Evolutionary conservation across 441 rosid species (phyloP), one percentile per base, ranked within the genome.

Genomic region (Syzygium malaccense): DNA sequence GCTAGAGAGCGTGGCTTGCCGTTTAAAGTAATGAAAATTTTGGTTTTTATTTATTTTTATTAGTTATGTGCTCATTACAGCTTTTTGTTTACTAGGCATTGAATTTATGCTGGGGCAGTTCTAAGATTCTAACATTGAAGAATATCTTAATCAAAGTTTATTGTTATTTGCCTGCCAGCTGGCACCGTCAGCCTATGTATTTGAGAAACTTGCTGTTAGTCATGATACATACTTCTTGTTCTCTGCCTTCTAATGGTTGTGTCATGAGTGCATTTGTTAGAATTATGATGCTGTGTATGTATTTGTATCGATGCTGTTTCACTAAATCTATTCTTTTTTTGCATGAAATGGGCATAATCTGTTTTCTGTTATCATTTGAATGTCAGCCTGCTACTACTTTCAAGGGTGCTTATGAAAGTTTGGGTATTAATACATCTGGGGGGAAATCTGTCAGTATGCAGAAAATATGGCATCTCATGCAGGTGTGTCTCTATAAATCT

Each of bases 391-490:
- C 98, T 86, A 92, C 92, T 87, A 93, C 95, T 90, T 98, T 98
- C 92, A 96, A 92, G 93, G 93, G 89, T 89, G 97, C 98, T 86
- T 96, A 95, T 94, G 98, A 95, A 89, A 92, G 93, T 91, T 92
- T 98, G 92, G 94, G 96, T 87, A 89, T 90, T 89, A 98, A 92
- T 91, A 90, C 93, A 84, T 94, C 98, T 88, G 94, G 95, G 88
- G 98, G 98, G 84, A 98, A 96, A 91, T 98, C 99, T 89, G 98
- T 97, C 90, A 95, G 88, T 92, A 91, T 97, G 95, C 99, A 95
- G 93, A 98, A 98, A 93, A 96, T 98, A 89, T 98, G 99, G 99
- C 98, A 96, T 92, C 98, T 98, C 92, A 92, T 97, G 90, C 95
- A 95, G 99, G 99, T 95, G 89, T 60, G 56, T 25, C 80, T 78